Evolutionary conservation across 75 land plant genomes (phyloP), one percentile per base, ranked within the genome.

Genomic region (Cupressus sempervirens): DNA sequence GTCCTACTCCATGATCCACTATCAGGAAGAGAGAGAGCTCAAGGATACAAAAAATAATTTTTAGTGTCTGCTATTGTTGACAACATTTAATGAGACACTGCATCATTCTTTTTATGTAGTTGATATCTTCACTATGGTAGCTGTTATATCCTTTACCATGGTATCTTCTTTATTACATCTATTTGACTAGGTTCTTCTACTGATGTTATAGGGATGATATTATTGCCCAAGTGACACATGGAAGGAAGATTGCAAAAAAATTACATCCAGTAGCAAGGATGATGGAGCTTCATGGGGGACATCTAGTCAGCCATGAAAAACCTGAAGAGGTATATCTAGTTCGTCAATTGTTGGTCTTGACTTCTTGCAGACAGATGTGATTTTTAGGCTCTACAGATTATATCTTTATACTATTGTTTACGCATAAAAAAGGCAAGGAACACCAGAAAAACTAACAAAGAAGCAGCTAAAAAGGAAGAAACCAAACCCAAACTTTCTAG

Each of bases 281-380:
- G 94, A 86, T 94, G 35, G 99, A 96, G 73, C 92, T 98, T 79
- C 92, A 93, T 88, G 98, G 99, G 62, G 99, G 92, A 12, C 99
- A 98, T 91, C 91, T 98, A 56, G 95, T 98, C 41, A 95, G 97
- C 83, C 98, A 96, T 84, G 99, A 98, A 86, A 90, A 93, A 84
- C 87, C 96, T 13, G 88, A 91, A 46, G 99, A 96, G 95, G 99
- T 98, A 87, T 35, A 54, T 14, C 58, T 82, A 82, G 8, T 23
- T 13, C 13, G 34, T 38, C 20, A 82, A 53, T 79, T 29, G 74
- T 70, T 9, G 1, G n/a, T 29, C 29, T 41, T 41, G 5, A 43
- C 45, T 43, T 43, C 45, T 29, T 30, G 8, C 12, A 68, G 4
- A 68, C 7, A 6, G 10, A 30, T 1, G 9, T 30, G 14, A 32